Evolutionary conservation across 495 filamentous ascomycete species (phyloP), one percentile per base, ranked within the genome.

Genomic region (Aspergillus funiculosus): DNA sequence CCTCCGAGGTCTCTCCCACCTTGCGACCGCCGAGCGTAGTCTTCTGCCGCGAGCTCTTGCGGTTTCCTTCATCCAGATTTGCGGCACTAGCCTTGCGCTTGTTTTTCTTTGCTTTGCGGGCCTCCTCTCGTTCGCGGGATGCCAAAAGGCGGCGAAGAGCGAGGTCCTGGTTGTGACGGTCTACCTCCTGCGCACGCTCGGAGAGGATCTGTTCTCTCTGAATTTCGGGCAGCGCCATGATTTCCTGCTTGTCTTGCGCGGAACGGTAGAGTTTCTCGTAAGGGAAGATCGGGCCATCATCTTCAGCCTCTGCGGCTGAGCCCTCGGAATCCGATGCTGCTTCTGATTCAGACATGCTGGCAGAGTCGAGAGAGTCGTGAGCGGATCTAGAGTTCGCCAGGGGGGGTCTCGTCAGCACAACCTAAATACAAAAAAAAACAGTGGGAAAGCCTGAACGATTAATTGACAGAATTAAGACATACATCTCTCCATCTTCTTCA

Each of bases 181-280:
- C 85, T 30, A 85, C 78, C 59, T 88, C 78, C 43, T 86, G 78
- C n/a, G 83, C 82, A 50, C 94, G 87, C 48, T 91, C 87, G 17
- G 89, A 90, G 6, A 99, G 78, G 38, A 95, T 76, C 58, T 86
- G 77, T 63, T 99, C 92, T 34, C 92, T 86, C 56, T 89, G 79
- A 19, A 96, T 80, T 59, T 96, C 89, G 2, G 89, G 82, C 78
- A 96, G 83, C 21, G 77, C 80, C 75, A 89, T 81, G 42, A 99
- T 91, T 20, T 83, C 75, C 14, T 75, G 74, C 61, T 87, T 94
- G 58, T 99, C 92, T 25, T 80, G 74, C 11, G 79, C 74, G 39
- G 83, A 85, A 48, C 79, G 76, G 68, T 89, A 97, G 21, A 89
- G 82, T 38, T 89, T 89, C 31, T 97, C 94, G 49, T 95, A 74